phyloP scores from a whole-genome alignment of 1,139 yeast genomes.

The Yamadazyma friedrichii region DNA sequence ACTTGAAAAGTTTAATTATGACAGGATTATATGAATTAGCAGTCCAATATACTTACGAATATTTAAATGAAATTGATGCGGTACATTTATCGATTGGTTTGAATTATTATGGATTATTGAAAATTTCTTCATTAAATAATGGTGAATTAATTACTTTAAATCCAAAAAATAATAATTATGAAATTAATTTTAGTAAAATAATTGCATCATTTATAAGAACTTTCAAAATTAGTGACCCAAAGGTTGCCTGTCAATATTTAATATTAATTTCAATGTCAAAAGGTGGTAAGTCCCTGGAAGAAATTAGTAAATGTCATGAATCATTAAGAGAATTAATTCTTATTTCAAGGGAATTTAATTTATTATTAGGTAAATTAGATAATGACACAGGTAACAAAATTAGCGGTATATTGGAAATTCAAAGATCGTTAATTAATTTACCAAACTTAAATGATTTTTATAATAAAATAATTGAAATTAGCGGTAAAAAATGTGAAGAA shows the following conservation, averaged over 20 bases:
- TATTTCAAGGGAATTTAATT: conserved; percentile 80
- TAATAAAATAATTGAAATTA: conserved; percentile 70
- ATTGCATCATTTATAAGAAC: conserved; percentile 74
- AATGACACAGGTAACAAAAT: conserved; percentile 67
- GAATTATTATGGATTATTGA: conserved; percentile 70
- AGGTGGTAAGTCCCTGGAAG: conserved; percentile 39
- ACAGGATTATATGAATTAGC: conserved; percentile 85
- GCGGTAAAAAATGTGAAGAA: conserved; percentile 86
- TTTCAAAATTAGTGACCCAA: conserved; percentile 83
- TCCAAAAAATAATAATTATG: conserved; percentile 35
- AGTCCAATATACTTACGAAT: conserved; percentile 62
- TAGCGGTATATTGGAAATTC: conserved; percentile 83
- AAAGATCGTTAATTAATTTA: conserved; percentile 66
- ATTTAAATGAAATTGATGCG: conserved; percentile 76
- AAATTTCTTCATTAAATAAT: conserved; percentile 38
- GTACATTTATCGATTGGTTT: conserved; percentile 87
- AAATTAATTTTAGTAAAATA: conserved; percentile 57
- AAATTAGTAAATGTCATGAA: conserved; percentile 65
- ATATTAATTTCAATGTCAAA: conserved; percentile 62
- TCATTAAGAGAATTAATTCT: conserved; percentile 81
- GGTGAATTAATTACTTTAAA: conserved; percentile 30
- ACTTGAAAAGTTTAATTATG: conserved; percentile 71
- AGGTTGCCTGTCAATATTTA: conserved; percentile 86
- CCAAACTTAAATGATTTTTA: conserved; percentile 49
- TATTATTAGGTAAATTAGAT: conserved; percentile 77